Evolutionary conservation across 2,329 filamentous ascomycete species (phyloP), one percentile per base, ranked within the genome.

Genomic region (Fusarium anguioides): DNA sequence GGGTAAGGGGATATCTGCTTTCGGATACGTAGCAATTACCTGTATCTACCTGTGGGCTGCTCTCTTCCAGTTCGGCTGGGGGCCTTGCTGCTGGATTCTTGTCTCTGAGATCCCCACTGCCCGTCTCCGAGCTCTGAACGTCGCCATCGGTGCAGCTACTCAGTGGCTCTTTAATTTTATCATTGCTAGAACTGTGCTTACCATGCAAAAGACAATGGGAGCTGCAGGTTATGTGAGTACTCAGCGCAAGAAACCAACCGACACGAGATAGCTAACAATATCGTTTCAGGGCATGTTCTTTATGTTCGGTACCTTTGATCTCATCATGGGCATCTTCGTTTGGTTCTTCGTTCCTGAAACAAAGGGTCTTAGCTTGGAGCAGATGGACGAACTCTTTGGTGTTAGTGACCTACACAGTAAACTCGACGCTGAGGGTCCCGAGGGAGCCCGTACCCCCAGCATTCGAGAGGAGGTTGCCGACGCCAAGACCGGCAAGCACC

Each of bases 111-210:
- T 92, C 58, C 89, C 89, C 0, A 88, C 88, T 8, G 87, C 88
- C 0, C 82, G 90, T 31, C 81, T 92, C 9, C 81, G 90, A 54
- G 87, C 86, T 18, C 79, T 90, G 67, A 92, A 91, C 71, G 89
- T 92, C 8, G 85, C 89, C 3, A 81, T 92, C 44, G 89, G 85
- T 1, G 89, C 90, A 1, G 87, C 87, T 3, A 91, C 87, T 0
- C 89, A 92, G 72, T 91, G 89, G 89, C 76, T 92, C 6, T 92
- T 92, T 77, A 93, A 93, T 74, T 91, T 92, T 62, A 85, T 91
- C 11, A 87, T 92, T 56, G 89, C 90, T 5, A 48, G 53, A 78
- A 77, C 88, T 31, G 88, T 89, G 5, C 86, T 89, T 3, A 87
- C 85, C 44, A 92, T 92, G 89, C 81, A 92, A 71, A 82, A 82